Conservation (phyloP, 78 protist genomes). For the Chrysochromulina parva region DNA sequence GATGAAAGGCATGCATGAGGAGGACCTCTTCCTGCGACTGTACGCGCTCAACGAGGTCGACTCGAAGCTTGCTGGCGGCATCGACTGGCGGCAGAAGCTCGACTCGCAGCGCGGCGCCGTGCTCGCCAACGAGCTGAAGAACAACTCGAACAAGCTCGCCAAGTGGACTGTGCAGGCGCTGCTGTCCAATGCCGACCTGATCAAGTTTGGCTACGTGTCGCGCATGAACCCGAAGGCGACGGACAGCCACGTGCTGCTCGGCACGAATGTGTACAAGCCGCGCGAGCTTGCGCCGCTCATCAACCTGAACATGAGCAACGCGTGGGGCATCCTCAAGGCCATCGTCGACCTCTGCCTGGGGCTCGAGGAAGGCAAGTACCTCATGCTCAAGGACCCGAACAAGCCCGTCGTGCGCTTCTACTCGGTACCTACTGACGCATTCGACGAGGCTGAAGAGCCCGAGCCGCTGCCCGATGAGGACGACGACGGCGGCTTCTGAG, state of each 20-base stretch:
- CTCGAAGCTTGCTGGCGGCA: background rate
- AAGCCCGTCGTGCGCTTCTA: slow-evolving; percentile 14
- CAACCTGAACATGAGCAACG: slow-evolving; percentile 63
- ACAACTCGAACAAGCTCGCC: slow-evolving; percentile 68
- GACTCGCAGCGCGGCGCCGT: slow-evolving; percentile 78
- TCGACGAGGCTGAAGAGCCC: background rate
- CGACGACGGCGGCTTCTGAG: too few relatives aligned
- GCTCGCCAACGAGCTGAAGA: slow-evolving; percentile 80
- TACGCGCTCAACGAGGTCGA: slow-evolving; percentile 64
- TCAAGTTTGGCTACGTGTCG: slow-evolving; percentile 73
- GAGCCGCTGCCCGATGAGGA: too few relatives aligned
- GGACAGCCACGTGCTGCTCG: slow-evolving; percentile 56
- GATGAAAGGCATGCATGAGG: background rate
- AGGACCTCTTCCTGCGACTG: background rate
- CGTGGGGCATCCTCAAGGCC: slow-evolving; percentile 57
- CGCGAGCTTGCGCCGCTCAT: slow-evolving; percentile 66
- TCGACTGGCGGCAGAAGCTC: slow-evolving; percentile 59
- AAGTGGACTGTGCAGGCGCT: slow-evolving; percentile 48
- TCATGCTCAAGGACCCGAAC: slow-evolving; percentile 77
- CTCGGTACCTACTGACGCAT: background rate
- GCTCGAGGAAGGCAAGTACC: slow-evolving; percentile 71
- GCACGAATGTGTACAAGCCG: slow-evolving; percentile 60
- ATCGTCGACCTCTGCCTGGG: background rate
- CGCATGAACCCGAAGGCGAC: slow-evolving; percentile 11
- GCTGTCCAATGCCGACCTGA: slow-evolving; percentile 43